These are phyloP conservation scores for Kodamaea arcana DNA, from an alignment of 1,139 yeast species.

Conservation along the genomic window DNA sequence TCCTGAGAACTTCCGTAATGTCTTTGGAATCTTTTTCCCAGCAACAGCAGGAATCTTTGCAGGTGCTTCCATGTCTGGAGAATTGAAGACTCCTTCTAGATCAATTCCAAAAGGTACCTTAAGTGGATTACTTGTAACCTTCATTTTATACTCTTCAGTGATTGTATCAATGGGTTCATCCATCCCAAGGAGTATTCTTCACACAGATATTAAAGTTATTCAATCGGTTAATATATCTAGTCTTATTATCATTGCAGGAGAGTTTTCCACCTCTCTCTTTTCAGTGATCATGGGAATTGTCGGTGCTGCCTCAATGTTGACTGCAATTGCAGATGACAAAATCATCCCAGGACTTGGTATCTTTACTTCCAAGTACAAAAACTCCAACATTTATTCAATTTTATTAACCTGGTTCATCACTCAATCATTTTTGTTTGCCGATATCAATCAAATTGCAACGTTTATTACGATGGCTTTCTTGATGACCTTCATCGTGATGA, in stretches of 20 bases:
- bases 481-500: constrained; percentile 92
- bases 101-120: constrained; percentile 90
- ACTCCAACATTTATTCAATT: constrained; percentile 44
- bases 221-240: constrained; percentile 75
- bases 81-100: constrained; percentile 73
- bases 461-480: constrained; percentile 95
- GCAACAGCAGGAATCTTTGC: constrained; percentile 98
- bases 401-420: constrained; percentile 76
- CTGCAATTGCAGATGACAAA: constrained; percentile 85
- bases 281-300: constrained; percentile 93
- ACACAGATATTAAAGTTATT: constrained; percentile 75
- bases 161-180: constrained; percentile 76
- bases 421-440: constrained; percentile 80
- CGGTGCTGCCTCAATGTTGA: constrained; percentile 87
- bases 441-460: constrained; percentile 90
- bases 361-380: constrained; percentile 48
- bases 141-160: constrained; percentile 67
- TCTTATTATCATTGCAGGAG: constrained; percentile 77
- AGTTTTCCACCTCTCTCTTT: constrained; percentile 81
- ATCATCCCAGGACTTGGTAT: constrained; percentile 71
- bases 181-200: constrained; percentile 71
- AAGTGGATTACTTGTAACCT: constrained; percentile 73
- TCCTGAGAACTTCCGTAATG: constrained; percentile 70
- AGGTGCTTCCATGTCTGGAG: constrained; percentile 99
- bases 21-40: constrained; percentile 94